phyloP scores from a whole-genome alignment of 306 rosid genomes.

The Mimosa bimucronata region DNA sequence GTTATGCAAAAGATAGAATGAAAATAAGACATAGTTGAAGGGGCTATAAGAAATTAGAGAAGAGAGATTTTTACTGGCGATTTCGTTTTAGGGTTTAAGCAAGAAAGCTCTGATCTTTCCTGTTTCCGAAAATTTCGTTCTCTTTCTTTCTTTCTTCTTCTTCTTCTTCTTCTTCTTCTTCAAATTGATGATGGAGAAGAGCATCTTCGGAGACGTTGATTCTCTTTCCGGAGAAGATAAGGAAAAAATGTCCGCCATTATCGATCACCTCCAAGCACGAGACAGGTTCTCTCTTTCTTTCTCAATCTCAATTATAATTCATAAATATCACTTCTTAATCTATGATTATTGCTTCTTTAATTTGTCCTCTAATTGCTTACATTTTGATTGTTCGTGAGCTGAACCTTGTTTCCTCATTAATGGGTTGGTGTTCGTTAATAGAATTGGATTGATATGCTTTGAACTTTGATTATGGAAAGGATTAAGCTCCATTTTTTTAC shows the following conservation, averaged over 20 bases:
- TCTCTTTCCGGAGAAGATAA: conserved; percentile 67
- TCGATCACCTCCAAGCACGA: conserved; percentile 65
- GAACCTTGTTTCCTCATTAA: background rate
- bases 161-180: no score
- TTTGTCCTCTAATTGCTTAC: background rate
- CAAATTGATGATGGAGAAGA: conserved; percentile 66
- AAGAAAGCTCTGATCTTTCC: background rate
- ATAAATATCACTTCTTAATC: background rate
- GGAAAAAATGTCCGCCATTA: conserved; percentile 60
- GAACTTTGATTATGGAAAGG: conserved; percentile 24
- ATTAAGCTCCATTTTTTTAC: no score
- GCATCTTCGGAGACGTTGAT: conserved; percentile 49
- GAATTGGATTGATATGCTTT: conserved; percentile 23
- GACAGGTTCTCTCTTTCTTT: conserved; percentile 62
- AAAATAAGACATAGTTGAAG: background rate
- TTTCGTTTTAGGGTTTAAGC: conserved; percentile 51
- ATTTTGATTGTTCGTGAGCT: background rate
- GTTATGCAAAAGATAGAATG: no score
- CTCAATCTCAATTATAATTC: background rate
- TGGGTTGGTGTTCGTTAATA: background rate
- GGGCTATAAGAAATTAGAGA: background rate
- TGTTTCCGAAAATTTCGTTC: no score
- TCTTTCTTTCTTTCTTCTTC: no score
- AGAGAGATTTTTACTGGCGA: background rate
- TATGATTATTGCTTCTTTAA: background rate